Percentiles rank a stretch among this genome's conserved stretches.
These are phyloP conservation scores for Coemansia sp. DNA, from an alignment of 192 early-diverging fungal species.

Conservation along the genomic window DNA sequence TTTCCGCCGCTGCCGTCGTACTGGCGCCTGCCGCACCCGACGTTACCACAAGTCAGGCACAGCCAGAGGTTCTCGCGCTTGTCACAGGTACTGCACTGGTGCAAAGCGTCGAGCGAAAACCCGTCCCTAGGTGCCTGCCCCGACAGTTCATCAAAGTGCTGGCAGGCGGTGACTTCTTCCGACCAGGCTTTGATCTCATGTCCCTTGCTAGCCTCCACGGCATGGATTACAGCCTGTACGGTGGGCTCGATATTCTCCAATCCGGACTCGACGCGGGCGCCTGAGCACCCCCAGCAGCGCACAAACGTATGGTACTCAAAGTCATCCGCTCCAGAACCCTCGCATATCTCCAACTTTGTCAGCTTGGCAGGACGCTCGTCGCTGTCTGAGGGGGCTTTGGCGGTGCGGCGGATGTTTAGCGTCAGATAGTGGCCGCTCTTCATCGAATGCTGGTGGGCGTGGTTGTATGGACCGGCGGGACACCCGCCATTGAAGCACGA, in stretches of 20 bases:
- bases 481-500: constrained; percentile 95
- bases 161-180: constrained; percentile 77
- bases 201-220: constrained; percentile 79
- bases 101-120: constrained; percentile 32
- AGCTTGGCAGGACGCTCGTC: constrained; percentile 66
- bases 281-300: constrained; percentile 77
- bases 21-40: constrained; percentile 93
- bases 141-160: constrained; percentile 70
- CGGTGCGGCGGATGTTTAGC: constrained; percentile 78
- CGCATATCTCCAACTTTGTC: constrained; percentile 89
- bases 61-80: constrained; percentile 94
- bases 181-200: constrained; percentile 95
- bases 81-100: constrained; percentile 65
- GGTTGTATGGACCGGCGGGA: constrained; percentile 60
- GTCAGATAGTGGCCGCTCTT: constrained; percentile 76
- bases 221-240: constrained; percentile 62
- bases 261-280: constrained; percentile 61
- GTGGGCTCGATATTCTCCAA: constrained; percentile 23
- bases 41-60: constrained; percentile 88
- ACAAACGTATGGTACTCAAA: constrained; percentile 76
- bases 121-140: constrained; percentile 60
- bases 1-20: constrained; percentile 92
- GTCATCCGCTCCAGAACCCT: constrained; percentile 64
- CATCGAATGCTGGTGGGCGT: constrained; percentile 74
- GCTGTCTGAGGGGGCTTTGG: constrained; percentile 31